Evolutionary conservation across 495 filamentous ascomycete species (phyloP).

Genomic region (Aspergillus ostianus): DNA sequence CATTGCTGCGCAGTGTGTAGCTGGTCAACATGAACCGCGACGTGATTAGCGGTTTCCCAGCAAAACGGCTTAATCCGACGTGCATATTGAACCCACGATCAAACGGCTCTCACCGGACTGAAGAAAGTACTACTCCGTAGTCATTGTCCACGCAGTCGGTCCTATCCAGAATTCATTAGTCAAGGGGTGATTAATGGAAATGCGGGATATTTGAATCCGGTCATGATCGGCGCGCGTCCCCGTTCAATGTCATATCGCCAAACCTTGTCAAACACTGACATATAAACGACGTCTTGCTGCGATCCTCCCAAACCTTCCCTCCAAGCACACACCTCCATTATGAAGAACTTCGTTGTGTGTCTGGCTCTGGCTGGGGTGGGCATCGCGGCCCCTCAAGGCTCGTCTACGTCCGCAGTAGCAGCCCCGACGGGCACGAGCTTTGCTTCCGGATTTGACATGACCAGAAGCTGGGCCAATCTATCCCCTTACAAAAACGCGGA

Average conservation of each 20-base stretch:
- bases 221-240: background rate
- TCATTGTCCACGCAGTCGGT: too few relatives aligned
- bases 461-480: conserved; percentile 42
- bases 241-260: background rate
- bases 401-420: conserved; percentile 9
- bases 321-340: background rate
- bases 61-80: background rate
- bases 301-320: background rate
- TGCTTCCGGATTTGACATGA: conserved; percentile 33
- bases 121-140: background rate
- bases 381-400: background rate
- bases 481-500: conserved; percentile 43
- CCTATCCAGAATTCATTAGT: background rate
- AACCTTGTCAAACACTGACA: background rate
- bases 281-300: background rate
- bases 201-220: background rate
- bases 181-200: background rate
- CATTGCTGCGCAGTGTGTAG: too few relatives aligned
- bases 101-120: background rate
- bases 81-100: background rate
- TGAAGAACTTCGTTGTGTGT: conserved; percentile 2
- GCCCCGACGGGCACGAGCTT: conserved; percentile 27
- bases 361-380: conserved; percentile 4
- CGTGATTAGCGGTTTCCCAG: too few relatives aligned
- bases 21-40: too few relatives aligned